phyloP scores from a whole-genome alignment of 2,329 filamentous ascomycete species.

The Aspergillus ustus region DNA sequence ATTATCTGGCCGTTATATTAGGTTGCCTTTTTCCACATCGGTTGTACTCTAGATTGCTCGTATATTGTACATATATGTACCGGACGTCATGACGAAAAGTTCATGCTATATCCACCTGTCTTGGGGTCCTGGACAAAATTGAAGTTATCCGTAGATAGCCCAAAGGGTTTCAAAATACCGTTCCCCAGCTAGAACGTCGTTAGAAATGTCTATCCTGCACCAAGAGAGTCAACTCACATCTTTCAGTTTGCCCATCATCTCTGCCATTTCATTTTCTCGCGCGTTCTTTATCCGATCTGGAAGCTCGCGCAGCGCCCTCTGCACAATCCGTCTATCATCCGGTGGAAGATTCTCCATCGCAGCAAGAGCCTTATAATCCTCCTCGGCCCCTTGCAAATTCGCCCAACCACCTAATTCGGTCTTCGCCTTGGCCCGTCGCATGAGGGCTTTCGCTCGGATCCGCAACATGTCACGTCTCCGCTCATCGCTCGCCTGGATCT shows the following conservation, averaged over 20 bases:
- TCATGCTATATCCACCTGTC: conserved; percentile 92
- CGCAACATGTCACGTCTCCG: conserved; percentile 69
- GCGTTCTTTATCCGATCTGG: conserved; percentile 74
- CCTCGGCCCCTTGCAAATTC: conserved; percentile 75
- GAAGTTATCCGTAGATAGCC: conserved; percentile 91
- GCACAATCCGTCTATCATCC: conserved; percentile 71
- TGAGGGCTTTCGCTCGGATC: conserved; percentile 80
- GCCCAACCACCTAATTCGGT: conserved; percentile 77
- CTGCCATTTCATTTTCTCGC: conserved; percentile 84
- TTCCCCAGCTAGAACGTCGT: conserved; percentile 70
- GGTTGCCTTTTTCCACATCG: background rate
- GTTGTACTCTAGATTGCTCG: background rate
- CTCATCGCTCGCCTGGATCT: conserved; percentile 51
- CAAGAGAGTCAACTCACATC: conserved; percentile 56
- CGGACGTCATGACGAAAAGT: conserved; percentile 60
- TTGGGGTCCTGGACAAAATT: conserved; percentile 90
- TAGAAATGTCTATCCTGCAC: conserved; percentile 6
- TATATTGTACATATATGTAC: background rate
- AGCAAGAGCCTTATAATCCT: conserved; percentile 77
- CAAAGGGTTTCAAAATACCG: conserved; percentile 89
- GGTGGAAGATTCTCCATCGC: conserved; percentile 62
- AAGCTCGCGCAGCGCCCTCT: conserved; percentile 67
- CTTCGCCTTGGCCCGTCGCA: conserved; percentile 75
- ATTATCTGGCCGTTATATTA: background rate
- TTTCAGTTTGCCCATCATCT: conserved; percentile 98